Evolutionary conservation across 345 rosid genomes (phyloP), one percentile per base, ranked within the genome.

Genomic region (Crucihimalaya himalaica): DNA sequence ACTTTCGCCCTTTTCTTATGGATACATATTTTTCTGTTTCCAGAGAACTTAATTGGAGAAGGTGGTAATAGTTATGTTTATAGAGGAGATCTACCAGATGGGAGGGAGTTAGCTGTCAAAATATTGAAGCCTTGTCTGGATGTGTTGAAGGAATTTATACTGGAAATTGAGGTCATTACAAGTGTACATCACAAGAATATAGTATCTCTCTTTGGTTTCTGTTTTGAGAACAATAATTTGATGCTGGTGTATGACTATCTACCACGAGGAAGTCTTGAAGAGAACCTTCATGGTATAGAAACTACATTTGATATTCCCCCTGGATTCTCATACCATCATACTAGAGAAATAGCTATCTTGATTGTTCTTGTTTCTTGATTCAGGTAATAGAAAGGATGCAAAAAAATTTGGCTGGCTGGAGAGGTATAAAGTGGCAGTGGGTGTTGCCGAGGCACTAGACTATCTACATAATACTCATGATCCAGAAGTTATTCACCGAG

Each of bases 231-330:
- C 72, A 81, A 82, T 78, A 84, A 87, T 40, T 76, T 96, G 62
- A 83, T 88, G 69, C 76, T 96, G 83, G 88, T 89, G 64, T 92
- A 96, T 34, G 93, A 92, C 64, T 90, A 86, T 77, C 56, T 92
- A 70, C 82, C 89, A n/a, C 87, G 97, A 78, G 98, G 99, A 83
- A 92, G 97, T 80, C 89, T 96, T 32, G 99, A 96, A 75, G 97
- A 92, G 70, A 92, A 89, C 66, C 89, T 96, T 70, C 90, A 96
- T 71, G 94, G 99, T 93, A 76, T 55, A 6, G 57, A 63, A 31
- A 43, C 48, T 58, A 21, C 54, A 51, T 45, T 25, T 55, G n/a
- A 73, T n/a, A 76, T 46, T 78, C 19, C 57, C 69, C 70, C 29
- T 73, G 58, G 52, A 60, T 65, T 70, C 47, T 58, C 28, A 48